Conservation (phyloP, 306 rosid species). For the Calophaca sinica region DNA sequence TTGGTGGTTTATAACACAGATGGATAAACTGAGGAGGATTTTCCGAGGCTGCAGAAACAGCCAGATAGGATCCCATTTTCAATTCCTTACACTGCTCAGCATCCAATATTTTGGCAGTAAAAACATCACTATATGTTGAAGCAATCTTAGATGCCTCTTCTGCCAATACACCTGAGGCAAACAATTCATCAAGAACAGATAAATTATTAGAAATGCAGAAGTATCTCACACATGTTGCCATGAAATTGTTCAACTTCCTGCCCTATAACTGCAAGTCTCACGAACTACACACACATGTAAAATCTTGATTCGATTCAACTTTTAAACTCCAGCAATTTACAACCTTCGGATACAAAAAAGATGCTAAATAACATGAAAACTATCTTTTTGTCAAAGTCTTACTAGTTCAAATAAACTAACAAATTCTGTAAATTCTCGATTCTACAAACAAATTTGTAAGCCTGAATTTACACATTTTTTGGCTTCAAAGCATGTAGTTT, state of each 20-base stretch:
- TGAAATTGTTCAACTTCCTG: constrained; percentile 24
- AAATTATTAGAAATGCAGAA: constrained; percentile 37
- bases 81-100: constrained; percentile 86
- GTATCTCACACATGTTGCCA: constrained; percentile 22
- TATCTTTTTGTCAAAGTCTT: background rate
- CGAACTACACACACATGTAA: background rate
- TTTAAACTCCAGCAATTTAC: background rate
- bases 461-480: constrained; percentile 7
- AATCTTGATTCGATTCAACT: background rate
- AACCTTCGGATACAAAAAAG: background rate
- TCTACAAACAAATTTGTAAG: background rate
- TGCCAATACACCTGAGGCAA: constrained; percentile 69
- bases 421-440: background rate
- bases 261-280: constrained; percentile 13
- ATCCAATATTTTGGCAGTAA: constrained; percentile 75
- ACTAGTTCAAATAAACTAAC: constrained; percentile 16
- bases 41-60: constrained; percentile 87
- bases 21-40: constrained; percentile 92
- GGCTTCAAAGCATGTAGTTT: background rate
- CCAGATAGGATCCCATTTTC: constrained; percentile 94
- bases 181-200: constrained; percentile 45
- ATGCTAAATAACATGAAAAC: background rate
- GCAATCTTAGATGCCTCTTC: constrained; percentile 91
- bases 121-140: constrained; percentile 72
- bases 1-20: constrained; percentile 78